Evolutionary conservation across 305 asterid species (phyloP), one percentile per base, ranked within the genome.

Genomic region (Fraxinus sp.): DNA sequence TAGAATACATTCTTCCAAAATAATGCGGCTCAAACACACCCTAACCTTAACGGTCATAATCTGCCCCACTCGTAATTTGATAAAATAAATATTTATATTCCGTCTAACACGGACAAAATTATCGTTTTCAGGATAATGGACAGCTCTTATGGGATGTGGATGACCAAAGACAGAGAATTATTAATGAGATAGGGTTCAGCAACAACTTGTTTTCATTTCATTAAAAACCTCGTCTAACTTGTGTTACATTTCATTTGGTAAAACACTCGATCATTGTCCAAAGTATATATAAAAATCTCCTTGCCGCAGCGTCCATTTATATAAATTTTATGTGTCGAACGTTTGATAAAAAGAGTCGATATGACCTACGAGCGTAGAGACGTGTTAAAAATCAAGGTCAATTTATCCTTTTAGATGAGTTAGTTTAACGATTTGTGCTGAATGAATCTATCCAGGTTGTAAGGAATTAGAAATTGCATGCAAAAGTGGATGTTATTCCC

Each of bases 101-200:
- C 2, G n/a, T 10, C 35, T 66, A 66, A 66, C 35, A 66, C 24
- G 73, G 33, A 64, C 33, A 24, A 86, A 81, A 74, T 78, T 49
- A 64, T 86, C 85, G 36, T 85, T 90, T 87, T 85, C 93, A 92
- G 98, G 93, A 80, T 73, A 87, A 88, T 83, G 92, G 92, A 90
- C 90, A 91, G 83, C 86, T 75, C 75, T 85, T 90, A 83, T 91
- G 93, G 94, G 94, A 87, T 78, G 89, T 86, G 83, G 97, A 90
- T 79, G 97, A 88, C 43, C 94, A 89, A 64, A 94, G 91, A 84
- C 93, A 89, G 36, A 90, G 85, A 84, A 78, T 88, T 59, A 86
- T 85, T 46, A 86, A 87, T 88, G 93, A 90, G 85, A 75, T 88
- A 57, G 92, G 83, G 83, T 82, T 89, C 87, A 88, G 52, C 92